phyloP scores from a whole-genome alignment of 305 asterid species.

The Fraxinus angustifolia region DNA sequence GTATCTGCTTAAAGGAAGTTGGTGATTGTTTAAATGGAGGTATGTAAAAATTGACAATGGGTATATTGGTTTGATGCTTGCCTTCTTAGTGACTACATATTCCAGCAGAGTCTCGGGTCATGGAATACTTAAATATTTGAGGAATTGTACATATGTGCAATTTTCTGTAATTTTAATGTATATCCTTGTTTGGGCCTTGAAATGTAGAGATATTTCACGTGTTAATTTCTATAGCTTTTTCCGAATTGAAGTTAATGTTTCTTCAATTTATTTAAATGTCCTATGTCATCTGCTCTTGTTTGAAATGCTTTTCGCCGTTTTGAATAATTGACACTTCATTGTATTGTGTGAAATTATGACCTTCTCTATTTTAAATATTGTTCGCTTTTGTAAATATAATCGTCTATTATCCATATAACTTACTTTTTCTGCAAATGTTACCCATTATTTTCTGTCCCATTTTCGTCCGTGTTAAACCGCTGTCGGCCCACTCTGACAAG shows the following conservation, averaged over 20 bases:
- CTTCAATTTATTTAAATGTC: not conserved
- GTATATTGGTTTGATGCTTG: not conserved
- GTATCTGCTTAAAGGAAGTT: not conserved
- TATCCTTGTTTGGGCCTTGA: not conserved
- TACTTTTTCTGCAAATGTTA: constrained; percentile 1
- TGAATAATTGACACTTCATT: not conserved
- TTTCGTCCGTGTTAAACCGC: constrained; percentile 4
- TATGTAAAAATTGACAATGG: not conserved
- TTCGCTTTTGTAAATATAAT: not conserved
- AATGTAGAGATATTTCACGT: not conserved
- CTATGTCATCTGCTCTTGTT: not conserved
- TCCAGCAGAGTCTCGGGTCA: not conserved
- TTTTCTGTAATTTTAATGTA: not conserved
- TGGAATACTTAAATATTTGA: not conserved
- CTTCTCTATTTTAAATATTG: constrained; percentile 15
- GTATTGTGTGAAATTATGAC: constrained; percentile 3
- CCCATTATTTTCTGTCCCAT: not conserved
- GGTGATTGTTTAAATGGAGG: not conserved
- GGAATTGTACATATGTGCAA: not conserved
- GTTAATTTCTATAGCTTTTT: not conserved
- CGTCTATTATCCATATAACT: not conserved
- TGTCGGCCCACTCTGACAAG: not conserved
- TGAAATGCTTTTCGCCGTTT: not conserved
- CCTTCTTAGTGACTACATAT: not conserved
- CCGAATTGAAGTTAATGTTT: not conserved